These are phyloP conservation scores for Hevea brasiliensis DNA, from an alignment of 345 rosid species.

Conservation along the genomic window DNA sequence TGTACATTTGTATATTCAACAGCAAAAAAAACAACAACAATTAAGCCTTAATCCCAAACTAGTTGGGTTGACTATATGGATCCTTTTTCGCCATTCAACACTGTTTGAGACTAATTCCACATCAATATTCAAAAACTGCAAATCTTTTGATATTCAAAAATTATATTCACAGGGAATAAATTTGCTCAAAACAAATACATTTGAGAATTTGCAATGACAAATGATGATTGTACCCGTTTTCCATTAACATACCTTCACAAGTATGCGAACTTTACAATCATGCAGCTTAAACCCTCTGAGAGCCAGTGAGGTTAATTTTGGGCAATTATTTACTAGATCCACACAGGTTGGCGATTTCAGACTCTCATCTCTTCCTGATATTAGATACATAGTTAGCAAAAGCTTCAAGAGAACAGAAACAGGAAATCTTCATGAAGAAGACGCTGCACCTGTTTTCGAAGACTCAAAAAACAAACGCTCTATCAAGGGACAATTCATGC, in stretches of 20 bases:
- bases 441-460: conserved; percentile 53
- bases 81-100: no score
- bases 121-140: no score
- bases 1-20: no score
- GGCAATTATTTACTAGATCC: conserved; percentile 71
- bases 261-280: conserved; percentile 54
- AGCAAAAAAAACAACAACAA: no score
- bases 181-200: neutral
- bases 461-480: conserved; percentile 75
- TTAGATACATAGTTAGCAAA: conserved; percentile 28
- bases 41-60: no score
- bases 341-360: conserved; percentile 57
- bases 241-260: conserved; percentile 55
- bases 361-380: conserved; percentile 68
- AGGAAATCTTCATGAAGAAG: conserved; percentile 23
- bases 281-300: conserved; percentile 83
- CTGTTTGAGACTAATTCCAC: no score
- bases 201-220: neutral
- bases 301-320: conserved; percentile 65
- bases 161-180: neutral
- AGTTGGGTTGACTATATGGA: no score
- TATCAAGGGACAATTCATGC: conserved; percentile 58
- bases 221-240: neutral
- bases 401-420: conserved; percentile 8
- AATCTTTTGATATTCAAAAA: no score